Evolutionary conservation across 2,329 filamentous ascomycete genomes (phyloP).

Genomic region (Stagonosporopsis tanaceti): DNA sequence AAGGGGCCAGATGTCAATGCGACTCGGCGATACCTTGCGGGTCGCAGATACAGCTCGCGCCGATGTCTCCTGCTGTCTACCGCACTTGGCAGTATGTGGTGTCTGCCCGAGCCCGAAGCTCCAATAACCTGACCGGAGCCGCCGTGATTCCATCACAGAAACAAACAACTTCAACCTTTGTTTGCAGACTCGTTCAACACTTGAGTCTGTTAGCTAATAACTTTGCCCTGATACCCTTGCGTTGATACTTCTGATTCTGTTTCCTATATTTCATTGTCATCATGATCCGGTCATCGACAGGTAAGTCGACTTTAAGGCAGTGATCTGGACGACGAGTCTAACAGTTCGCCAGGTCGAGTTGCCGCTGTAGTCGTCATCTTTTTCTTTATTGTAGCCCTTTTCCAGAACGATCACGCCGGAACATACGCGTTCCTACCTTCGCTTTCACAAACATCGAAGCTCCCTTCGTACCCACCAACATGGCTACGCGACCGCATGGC

Average conservation of each 20-base stretch:
- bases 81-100: constrained; percentile 19
- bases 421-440: constrained; percentile 37
- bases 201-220: constrained; percentile 4
- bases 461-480: constrained; percentile 29
- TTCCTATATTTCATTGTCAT: not conserved
- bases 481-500: constrained; percentile 40
- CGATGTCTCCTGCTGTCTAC: constrained; percentile 13
- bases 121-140: constrained; percentile 12
- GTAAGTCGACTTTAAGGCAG: constrained; percentile 12
- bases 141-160: not conserved
- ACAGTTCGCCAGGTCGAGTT: constrained; percentile 31
- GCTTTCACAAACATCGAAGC: constrained; percentile 23
- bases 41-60: constrained; percentile 12
- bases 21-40: constrained; percentile 20
- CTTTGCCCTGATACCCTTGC: not conserved
- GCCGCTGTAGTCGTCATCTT: constrained; percentile 33
- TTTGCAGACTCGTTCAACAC: constrained; percentile 19
- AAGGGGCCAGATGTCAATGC: constrained; percentile 5
- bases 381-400: constrained; percentile 35
- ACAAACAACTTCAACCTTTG: constrained; percentile 9
- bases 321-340: not conserved
- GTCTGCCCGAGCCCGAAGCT: constrained; percentile 12
- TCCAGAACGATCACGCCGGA: constrained; percentile 37
- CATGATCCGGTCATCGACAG: constrained; percentile 36
- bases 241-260: not conserved